Evolutionary conservation across 208 protist species (phyloP), one percentile per base, ranked within the genome.

Genomic region (Trypanosoma cruzi): DNA sequence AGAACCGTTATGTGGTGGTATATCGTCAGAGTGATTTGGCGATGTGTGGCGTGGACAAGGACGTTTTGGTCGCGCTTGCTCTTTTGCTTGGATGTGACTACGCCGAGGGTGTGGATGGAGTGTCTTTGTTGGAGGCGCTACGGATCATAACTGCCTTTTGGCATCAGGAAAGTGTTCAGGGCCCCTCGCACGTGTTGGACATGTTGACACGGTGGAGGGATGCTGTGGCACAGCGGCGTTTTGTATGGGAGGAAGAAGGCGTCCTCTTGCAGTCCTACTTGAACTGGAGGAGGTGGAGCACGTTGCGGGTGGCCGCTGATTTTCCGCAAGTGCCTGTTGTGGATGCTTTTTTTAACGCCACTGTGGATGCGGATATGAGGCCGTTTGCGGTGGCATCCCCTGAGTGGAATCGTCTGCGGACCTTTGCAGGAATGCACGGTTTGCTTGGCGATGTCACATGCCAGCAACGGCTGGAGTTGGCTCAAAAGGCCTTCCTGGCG

Each of bases 1-100:
- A 76, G 44, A 76, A 70, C 18, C 81, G 85, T 68, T 68, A 85
- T 50, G 90, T 91, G 22, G 85, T 96, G 20, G 80, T 67, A 28
- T 96, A 90, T 73, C 60, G 59, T 11, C 81, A 86, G 62, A 48
- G 64, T 6, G 84, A 96, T 34, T 71, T 96, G 34, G 26, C 62
- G 37, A 65, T 81, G 31, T 89, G 93, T 40, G 92, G 91, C 14
- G 67, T 98, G 0, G 82, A 85, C 37, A 91, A 96, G 46, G 68
- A 60, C 7, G 80, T 94, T 36, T 80, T 99, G 13, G 89, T 99
- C 4, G 71, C 85, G 2, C 76, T 99, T 10, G 96, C 95, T 11
- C 75, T 95, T 44, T 77, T 98, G 10, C 86, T 99, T n/a, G 97
- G 97, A n/a, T 96, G 86, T 56, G 97, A 99, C 77, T 99, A 99